phyloP scores from a whole-genome alignment of 441 rosid genomes.

The Adansonia gregorii region DNA sequence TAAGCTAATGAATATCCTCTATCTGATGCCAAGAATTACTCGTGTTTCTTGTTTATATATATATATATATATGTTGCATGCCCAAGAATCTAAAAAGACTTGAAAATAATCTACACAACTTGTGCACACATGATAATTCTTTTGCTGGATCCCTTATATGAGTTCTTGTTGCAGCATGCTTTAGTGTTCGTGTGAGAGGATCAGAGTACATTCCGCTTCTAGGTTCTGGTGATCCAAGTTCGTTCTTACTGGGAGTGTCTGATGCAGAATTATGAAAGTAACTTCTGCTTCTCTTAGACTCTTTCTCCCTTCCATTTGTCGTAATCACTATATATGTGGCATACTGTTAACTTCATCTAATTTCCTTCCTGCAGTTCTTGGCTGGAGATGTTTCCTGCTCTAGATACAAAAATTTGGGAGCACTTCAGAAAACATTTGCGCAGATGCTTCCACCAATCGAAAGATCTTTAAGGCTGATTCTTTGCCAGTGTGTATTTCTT shows the following conservation, averaged over 20 bases:
- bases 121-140: neutral
- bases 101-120: neutral
- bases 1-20: neutral
- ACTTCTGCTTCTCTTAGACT: slow-evolving; percentile 10
- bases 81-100: neutral
- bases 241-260: slow-evolving; percentile 52
- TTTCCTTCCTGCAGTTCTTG: neutral
- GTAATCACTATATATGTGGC: neutral
- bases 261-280: slow-evolving; percentile 54
- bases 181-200: slow-evolving; percentile 81
- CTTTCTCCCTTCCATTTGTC: neutral
- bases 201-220: slow-evolving; percentile 71
- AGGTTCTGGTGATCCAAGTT: slow-evolving; percentile 60
- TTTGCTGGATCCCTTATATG: slow-evolving; percentile 25
- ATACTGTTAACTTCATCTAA: neutral
- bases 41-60: neutral
- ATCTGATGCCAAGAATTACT: neutral
- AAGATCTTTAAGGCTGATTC: slow-evolving; percentile 2
- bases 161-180: slow-evolving; percentile 68
- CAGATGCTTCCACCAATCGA: neutral
- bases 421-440: neutral
- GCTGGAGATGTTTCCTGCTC: slow-evolving; percentile 10
- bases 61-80: neutral
- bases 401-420: neutral
- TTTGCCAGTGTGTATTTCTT: neutral